These are phyloP conservation scores for Salvia miltiorrhiza DNA, from an alignment of 257 asterid species.

Conservation along the genomic window DNA sequence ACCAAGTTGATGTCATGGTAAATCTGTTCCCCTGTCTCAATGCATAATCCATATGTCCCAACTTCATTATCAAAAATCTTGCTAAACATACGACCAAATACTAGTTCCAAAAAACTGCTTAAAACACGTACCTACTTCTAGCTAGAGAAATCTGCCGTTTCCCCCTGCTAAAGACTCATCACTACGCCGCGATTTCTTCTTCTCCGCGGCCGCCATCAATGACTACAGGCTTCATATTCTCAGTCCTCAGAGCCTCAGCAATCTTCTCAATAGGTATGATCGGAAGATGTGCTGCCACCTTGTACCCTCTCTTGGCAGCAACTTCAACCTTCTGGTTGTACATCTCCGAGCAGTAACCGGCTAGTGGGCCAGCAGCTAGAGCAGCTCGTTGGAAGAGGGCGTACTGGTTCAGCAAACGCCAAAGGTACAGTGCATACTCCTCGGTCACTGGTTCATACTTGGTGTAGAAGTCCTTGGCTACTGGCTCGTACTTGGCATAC, in stretches of 20 bases:
- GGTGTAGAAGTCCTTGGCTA: constrained; percentile 68
- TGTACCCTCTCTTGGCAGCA: constrained; percentile 68
- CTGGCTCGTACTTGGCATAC: constrained; percentile 62
- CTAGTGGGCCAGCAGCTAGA: constrained; percentile 60
- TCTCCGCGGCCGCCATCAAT: not conserved
- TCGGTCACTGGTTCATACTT: constrained; percentile 81
- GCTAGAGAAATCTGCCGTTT: not conserved
- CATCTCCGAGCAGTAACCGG: constrained; percentile 57
- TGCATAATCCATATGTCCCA: not conserved
- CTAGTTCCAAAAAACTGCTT: not conserved
- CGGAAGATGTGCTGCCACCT: constrained; percentile 68
- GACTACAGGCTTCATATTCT: constrained; percentile 12
- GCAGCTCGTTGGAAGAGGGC: constrained; percentile 64
- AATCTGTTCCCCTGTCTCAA: not conserved
- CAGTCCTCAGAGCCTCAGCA: constrained; percentile 39
- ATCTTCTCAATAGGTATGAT: constrained; percentile 70
- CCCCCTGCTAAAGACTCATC: not conserved
- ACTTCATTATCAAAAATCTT: not conserved
- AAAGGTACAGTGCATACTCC: constrained; percentile 52
- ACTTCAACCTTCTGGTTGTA: constrained; percentile 62
- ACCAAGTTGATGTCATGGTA: not conserved
- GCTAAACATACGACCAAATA: not conserved
- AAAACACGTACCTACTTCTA: not conserved
- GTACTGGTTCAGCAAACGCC: constrained; percentile 60
- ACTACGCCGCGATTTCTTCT: constrained; percentile 7